These are phyloP conservation scores for Talaromyces rugulosus DNA, from an alignment of 2,329 filamentous ascomycete genomes.

Conservation along the genomic window DNA sequence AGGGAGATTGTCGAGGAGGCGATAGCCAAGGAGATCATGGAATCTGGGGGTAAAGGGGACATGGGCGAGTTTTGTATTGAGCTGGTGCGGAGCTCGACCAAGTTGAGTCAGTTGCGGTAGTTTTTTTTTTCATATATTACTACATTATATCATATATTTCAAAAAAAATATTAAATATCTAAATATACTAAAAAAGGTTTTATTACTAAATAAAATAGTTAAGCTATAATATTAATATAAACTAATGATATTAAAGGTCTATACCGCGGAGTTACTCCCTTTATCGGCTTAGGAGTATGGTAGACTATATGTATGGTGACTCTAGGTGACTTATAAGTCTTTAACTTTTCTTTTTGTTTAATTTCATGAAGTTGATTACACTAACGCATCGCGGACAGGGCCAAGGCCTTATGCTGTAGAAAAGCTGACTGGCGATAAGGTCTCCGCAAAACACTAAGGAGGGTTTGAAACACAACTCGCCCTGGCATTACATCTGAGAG, in stretches of 20 bases:
- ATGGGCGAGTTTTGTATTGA: conserved; percentile 73
- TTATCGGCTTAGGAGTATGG: conserved; percentile 94
- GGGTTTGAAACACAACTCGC: conserved; percentile 37
- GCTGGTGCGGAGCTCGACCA: conserved; percentile 43
- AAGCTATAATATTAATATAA: too few species aligned
- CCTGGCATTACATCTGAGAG: conserved; percentile 6
- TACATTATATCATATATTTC: neutral
- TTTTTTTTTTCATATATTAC: neutral
- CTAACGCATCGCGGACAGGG: conserved; percentile 43
- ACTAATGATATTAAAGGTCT: conserved; percentile 63
- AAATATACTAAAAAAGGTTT: too few species aligned
- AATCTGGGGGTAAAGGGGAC: conserved; percentile 47
- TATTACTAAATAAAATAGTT: too few species aligned
- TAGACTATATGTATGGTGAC: conserved; percentile 99
- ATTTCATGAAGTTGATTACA: neutral
- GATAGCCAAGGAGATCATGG: conserved; percentile 69
- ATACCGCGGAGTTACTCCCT: conserved; percentile 90
- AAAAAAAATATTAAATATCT: too few species aligned
- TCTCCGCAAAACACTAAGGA: conserved; percentile 61
- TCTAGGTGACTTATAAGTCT: conserved; percentile 90
- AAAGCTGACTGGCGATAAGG: conserved; percentile 59
- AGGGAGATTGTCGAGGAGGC: conserved; percentile 69
- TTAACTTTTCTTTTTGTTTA: conserved; percentile 12
- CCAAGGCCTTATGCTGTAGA: conserved; percentile 63
- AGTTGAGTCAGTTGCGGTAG: conserved; percentile 7